Base-by-base conservation (phyloP, 257 asterid genomes). In the Solanum boliviense region DNA sequence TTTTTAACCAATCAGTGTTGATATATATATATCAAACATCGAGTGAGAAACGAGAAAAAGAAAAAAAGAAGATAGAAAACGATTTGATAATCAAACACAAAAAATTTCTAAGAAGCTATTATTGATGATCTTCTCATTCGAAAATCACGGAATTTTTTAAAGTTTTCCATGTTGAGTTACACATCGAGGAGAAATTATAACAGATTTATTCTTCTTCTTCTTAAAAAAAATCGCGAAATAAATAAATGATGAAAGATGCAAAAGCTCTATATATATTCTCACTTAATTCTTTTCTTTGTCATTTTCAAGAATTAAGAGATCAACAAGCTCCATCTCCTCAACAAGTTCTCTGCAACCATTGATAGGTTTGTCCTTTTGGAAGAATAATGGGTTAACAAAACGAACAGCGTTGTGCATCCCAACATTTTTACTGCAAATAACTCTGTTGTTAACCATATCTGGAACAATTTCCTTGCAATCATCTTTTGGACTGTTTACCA, bases 311-410 rank as follows among this genome's bases (percentile, higher is more conserved):
- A 81, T 29, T 0, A 9, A 3, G 3, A 31, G 34, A 2, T 73
- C 84, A 62, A 68, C 16, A 3, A 86, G 36, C 39, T 81, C 91
- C 90, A 92, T 6, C 5, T 90, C 88, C 6, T 72, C 56, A 23
- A 91, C 39, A 12, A 90, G 85, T 1, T 35, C 7, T 29, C 6
- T 13, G 92, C 95, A 93, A 3, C 67, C 62, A 0, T 82, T 2
- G 23, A 15, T 15, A 12, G 88, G 20, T 7, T 31, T 7, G 16
- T 27, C 5, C 2, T 91, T 87, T 89, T 86, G 88, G 90, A 91
- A 93, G 4, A 92, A 92, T 9, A 93, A 85, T 6, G 92, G 91
- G 62, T 92, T 93, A 8, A 92, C 93, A 11, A 41, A 86, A 31
- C 94, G 91, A 7, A 39, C 65, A 6, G 35, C 32, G 4, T 85